A percentile compares a stretch with the other conserved stretches of the same genome.
phyloP scores from a whole-genome alignment of 768 basidiomycete genomes.

The Thelephora aurantiotincta region DNA sequence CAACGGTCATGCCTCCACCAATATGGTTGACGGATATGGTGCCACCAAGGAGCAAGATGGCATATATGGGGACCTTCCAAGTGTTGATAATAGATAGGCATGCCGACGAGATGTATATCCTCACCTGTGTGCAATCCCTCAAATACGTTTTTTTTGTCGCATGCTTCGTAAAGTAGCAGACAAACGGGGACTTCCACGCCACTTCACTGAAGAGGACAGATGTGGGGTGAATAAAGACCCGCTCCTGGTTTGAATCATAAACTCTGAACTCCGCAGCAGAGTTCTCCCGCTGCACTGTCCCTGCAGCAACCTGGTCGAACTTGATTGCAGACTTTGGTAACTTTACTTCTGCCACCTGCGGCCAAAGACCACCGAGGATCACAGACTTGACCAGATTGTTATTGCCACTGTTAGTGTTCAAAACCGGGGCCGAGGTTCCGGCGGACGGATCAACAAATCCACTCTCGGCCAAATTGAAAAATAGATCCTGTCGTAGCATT shows the following conservation, averaged over 20 bases:
- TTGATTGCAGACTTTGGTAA: conserved; percentile 62
- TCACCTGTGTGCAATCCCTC: conserved; percentile 76
- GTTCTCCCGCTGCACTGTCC: conserved; percentile 75
- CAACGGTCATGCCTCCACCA: conserved; percentile 58
- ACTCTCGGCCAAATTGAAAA: conserved; percentile 50
- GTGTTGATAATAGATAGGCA: neutral
- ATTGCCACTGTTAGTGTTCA: conserved; percentile 55
- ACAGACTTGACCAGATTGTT: conserved; percentile 73
- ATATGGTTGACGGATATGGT: conserved; percentile 67
- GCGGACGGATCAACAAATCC: conserved; percentile 48
- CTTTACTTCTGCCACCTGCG: conserved; percentile 62
- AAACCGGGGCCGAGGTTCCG: conserved; percentile 28
- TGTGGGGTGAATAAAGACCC: conserved; percentile 74
- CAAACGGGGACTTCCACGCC: conserved; percentile 64
- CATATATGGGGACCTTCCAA: conserved; percentile 72
- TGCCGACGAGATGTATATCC: conserved; percentile 5
- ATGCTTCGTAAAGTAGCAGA: conserved; percentile 75
- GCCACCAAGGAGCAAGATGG: conserved; percentile 74
- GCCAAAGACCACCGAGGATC: conserved; percentile 80
- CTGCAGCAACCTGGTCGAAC: conserved; percentile 76
- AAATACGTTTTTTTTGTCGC: conserved; percentile 76
- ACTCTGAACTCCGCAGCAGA: conserved; percentile 75
- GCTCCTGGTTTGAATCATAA: conserved; percentile 44
- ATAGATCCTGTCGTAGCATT: conserved; percentile 65
- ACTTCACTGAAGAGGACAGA: conserved; percentile 66